phyloP scores from a whole-genome alignment of 2,329 filamentous ascomycete species.

The Venturiaceae sp. region DNA sequence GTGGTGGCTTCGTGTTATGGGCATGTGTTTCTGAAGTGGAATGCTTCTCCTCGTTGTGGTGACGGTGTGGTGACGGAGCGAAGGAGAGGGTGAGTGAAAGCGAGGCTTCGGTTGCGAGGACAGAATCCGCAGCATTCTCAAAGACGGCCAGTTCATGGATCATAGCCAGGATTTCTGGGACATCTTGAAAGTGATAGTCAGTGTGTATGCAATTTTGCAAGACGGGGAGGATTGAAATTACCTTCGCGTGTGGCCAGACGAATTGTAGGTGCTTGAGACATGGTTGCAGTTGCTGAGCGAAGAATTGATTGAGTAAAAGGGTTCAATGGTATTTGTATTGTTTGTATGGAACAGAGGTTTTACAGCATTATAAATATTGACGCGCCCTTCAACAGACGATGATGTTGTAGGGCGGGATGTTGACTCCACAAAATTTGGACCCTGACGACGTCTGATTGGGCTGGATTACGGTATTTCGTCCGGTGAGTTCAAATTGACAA shows the following conservation, averaged over 20 bases:
- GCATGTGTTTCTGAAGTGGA: slow-evolving; percentile 23
- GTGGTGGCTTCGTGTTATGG: slow-evolving; percentile 14
- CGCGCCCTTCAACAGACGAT: background rate
- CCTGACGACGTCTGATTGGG: no score
- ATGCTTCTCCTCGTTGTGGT: background rate
- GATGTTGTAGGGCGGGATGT: background rate
- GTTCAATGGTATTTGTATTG: no score
- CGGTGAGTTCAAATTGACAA: no score
- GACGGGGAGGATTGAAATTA: background rate
- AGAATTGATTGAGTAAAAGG: background rate
- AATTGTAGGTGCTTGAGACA: slow-evolving; percentile 29
- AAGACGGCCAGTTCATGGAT: slow-evolving; percentile 83
- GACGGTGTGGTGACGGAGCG: slow-evolving; percentile 30
- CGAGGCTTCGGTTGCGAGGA: slow-evolving; percentile 68
- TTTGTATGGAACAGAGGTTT: background rate
- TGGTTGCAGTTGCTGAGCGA: slow-evolving; percentile 5
- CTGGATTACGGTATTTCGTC: no score
- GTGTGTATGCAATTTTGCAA: no score
- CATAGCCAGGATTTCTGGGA: slow-evolving; percentile 68
- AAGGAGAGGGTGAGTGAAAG: slow-evolving; percentile 73
- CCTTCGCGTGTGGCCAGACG: slow-evolving; percentile 48
- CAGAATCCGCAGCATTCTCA: slow-evolving; percentile 64
- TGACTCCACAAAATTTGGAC: background rate
- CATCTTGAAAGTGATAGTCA: slow-evolving; percentile 50
- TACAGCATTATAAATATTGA: background rate